Conservation (phyloP, 768 basidiomycete genomes). For the Suillus ampliporus region DNA sequence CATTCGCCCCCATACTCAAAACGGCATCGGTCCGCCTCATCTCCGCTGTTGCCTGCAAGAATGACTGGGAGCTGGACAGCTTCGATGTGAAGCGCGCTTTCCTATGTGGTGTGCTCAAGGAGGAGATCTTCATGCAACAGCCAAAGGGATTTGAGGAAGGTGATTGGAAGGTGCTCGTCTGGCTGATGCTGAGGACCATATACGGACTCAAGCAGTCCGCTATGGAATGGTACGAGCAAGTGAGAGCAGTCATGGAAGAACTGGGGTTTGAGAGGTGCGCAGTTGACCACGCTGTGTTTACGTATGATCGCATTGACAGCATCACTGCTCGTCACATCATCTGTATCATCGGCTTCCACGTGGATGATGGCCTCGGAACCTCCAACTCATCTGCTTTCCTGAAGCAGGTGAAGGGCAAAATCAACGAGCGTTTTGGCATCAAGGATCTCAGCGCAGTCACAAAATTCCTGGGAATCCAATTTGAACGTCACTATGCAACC, state of each 20-base stretch:
- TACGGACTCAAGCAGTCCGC: constrained; percentile 42
- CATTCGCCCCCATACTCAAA: constrained; percentile 21
- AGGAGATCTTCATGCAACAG: neutral
- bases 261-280: neutral
- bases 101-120: neutral
- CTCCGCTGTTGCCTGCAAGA: neutral
- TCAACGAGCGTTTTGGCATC: neutral
- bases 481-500: neutral
- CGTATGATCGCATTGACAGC: neutral
- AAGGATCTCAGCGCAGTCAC: neutral
- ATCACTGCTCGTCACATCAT: neutral
- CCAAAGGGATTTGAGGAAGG: neutral
- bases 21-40: neutral
- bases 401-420: neutral
- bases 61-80: constrained; percentile 1
- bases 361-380: neutral
- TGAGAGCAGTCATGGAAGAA: constrained; percentile 19
- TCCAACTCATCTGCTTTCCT: neutral
- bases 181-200: constrained; percentile 26
- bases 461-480: constrained; percentile 2
- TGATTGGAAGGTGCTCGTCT: neutral
- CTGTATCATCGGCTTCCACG: neutral
- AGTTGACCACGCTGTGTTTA: neutral
- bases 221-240: constrained; percentile 34
- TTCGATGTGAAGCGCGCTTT: neutral